phyloP scores from a whole-genome alignment of 116 monocot species.

The Papilionanthe hybrid region DNA sequence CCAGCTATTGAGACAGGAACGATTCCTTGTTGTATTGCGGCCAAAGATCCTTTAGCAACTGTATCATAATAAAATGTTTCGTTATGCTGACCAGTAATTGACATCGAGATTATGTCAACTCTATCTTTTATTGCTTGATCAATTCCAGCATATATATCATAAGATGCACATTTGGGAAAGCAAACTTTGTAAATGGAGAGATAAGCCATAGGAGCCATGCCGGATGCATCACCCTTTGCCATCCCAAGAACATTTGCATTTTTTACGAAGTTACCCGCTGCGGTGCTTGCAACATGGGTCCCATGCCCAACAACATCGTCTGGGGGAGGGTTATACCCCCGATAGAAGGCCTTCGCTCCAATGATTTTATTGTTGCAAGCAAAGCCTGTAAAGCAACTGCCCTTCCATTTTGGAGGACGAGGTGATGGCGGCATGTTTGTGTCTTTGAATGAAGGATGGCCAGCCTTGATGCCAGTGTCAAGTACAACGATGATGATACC shows the following conservation, averaged over 20 bases:
- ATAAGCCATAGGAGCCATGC: slow-evolving; percentile 20
- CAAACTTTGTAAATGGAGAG: slow-evolving; percentile 17
- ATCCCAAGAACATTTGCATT: background rate
- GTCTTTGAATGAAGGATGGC: slow-evolving; percentile 14
- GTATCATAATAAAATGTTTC: slow-evolving; percentile 3
- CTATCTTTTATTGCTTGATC: slow-evolving; percentile 18
- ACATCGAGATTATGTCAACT: slow-evolving; percentile 15
- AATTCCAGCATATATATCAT: background rate
- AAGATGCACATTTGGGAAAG: background rate
- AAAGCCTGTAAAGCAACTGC: background rate
- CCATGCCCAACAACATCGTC: slow-evolving; percentile 10
- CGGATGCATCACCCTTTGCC: slow-evolving; percentile 8
- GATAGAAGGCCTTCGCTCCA: background rate
- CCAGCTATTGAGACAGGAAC: slow-evolving; percentile 21
- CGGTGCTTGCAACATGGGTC: slow-evolving; percentile 18
- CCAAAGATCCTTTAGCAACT: slow-evolving; percentile 23
- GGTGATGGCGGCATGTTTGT: background rate
- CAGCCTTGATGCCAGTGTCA: slow-evolving; percentile 9
- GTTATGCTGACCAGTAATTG: slow-evolving; percentile 9
- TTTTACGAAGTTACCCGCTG: slow-evolving; percentile 7
- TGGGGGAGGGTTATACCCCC: background rate
- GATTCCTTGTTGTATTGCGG: slow-evolving; percentile 17
- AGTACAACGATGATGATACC: slow-evolving; percentile 10
- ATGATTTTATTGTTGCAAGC: slow-evolving; percentile 16
- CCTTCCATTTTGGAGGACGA: slow-evolving; percentile 14